Conservation (phyloP, 345 rosid species). For the Mallotus nudiflorus region DNA sequence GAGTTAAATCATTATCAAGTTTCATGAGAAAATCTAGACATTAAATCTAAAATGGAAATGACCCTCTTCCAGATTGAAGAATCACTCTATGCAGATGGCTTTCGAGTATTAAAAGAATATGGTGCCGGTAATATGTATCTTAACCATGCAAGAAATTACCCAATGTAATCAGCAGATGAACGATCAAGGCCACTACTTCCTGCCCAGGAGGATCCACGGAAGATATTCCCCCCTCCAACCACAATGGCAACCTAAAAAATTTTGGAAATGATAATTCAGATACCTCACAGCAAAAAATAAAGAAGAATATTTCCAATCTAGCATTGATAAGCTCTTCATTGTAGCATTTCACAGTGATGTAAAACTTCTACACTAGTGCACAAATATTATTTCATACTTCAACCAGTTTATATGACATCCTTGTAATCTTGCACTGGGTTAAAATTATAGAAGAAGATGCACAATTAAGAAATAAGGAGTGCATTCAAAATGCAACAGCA, state of each 20-base stretch:
- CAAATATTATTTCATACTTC: constrained; percentile 1
- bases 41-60: no score
- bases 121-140: background rate
- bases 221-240: constrained; percentile 96
- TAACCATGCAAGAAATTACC: constrained; percentile 43
- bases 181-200: constrained; percentile 97
- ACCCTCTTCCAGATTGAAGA: background rate
- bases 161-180: constrained; percentile 95
- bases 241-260: constrained; percentile 81
- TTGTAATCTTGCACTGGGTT: background rate
- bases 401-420: background rate
- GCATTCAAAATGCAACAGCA: background rate
- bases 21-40: background rate
- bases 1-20: background rate
- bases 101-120: background rate
- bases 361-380: background rate
- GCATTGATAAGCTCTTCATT: background rate
- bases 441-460: background rate
- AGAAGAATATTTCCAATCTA: constrained; percentile 10
- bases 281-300: background rate
- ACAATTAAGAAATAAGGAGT: background rate
- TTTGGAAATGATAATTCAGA: constrained; percentile 4
- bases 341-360: background rate
- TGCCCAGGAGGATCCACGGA: constrained; percentile 91
- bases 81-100: background rate